A percentile compares a stretch with the other conserved stretches of the same genome.
Evolutionary conservation across 306 rosid genomes (phyloP).

Genomic region (Cicer bijugum): DNA sequence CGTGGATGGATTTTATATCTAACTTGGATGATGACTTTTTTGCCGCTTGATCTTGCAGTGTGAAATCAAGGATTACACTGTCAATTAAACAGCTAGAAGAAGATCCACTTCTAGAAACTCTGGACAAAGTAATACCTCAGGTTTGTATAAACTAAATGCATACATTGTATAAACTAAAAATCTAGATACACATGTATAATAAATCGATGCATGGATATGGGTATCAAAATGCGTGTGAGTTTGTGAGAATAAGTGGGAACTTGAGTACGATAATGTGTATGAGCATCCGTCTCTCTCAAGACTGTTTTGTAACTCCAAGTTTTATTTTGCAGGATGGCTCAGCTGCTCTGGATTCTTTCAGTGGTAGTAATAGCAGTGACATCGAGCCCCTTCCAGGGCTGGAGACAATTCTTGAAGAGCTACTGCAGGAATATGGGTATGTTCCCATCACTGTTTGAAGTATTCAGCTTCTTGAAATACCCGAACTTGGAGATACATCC

Average conservation of each 20-base stretch:
- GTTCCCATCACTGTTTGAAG: constrained; percentile 34
- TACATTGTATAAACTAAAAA: constrained; percentile 22
- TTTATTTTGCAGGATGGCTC: constrained; percentile 58
- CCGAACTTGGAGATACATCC: constrained; percentile 8
- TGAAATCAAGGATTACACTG: constrained; percentile 51
- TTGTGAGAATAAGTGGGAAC: neutral
- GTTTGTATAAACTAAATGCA: constrained; percentile 51
- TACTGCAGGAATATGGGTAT: constrained; percentile 84
- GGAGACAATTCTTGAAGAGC: constrained; percentile 76
- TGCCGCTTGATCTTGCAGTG: constrained; percentile 40
- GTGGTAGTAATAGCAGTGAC: constrained; percentile 35
- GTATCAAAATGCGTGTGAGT: too few relatives aligned
- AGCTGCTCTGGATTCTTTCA: constrained; percentile 52
- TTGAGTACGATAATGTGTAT: neutral
- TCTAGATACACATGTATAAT: neutral
- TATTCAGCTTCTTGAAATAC: constrained; percentile 11
- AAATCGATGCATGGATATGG: neutral
- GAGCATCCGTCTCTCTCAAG: neutral
- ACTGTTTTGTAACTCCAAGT: constrained; percentile 2
- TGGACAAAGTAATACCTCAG: constrained; percentile 96
- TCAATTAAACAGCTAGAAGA: constrained; percentile 91
- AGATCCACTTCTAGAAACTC: constrained; percentile 93
- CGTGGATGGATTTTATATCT: neutral
- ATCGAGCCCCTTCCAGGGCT: constrained; percentile 96
- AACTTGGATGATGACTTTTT: constrained; percentile 15